Conservation (phyloP, 805 yeast genomes). For the Yueomyces sp. region DNA sequence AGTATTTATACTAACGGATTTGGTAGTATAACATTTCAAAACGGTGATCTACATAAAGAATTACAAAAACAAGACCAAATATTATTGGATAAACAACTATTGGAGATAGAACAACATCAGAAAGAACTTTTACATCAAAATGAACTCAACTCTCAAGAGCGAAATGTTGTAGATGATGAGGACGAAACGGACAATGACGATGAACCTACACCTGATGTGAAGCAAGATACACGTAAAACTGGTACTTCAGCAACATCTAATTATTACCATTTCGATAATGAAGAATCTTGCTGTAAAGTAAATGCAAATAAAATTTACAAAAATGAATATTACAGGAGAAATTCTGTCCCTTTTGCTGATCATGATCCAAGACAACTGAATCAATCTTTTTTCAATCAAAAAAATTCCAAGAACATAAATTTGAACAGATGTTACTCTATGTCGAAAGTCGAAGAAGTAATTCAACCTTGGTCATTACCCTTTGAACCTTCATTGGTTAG, state of each 20-base stretch:
- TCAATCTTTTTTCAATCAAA: not conserved
- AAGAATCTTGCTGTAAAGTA: conserved; percentile 4
- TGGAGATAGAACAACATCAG: not conserved
- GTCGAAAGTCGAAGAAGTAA: conserved; percentile 14
- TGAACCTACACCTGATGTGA: not conserved
- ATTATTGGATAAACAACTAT: not conserved
- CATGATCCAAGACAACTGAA: conserved; percentile 3
- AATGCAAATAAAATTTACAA: conserved; percentile 4
- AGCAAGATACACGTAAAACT: conserved; percentile 7
- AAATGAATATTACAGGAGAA: conserved; percentile 16
- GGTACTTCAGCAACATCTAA: conserved; percentile 17
- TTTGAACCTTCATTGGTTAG: conserved; percentile 20
- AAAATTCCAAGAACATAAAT: not conserved
- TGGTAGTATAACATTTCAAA: conserved; percentile 6
- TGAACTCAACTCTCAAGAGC: not conserved
- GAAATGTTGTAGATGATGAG: not conserved
- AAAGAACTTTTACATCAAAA: not conserved
- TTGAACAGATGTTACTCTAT: conserved; percentile 13
- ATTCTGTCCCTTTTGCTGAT: conserved; percentile 11
- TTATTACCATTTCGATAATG: conserved; percentile 7
- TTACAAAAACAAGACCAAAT: conserved; percentile 5
- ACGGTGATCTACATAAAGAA: conserved; percentile 14
- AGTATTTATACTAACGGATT: conserved; percentile 6
- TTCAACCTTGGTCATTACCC: conserved; percentile 19
- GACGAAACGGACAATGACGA: conserved; percentile 1